Base-by-base conservation (phyloP, 305 asterid genomes). In the Stenogyne calaminthoides region DNA sequence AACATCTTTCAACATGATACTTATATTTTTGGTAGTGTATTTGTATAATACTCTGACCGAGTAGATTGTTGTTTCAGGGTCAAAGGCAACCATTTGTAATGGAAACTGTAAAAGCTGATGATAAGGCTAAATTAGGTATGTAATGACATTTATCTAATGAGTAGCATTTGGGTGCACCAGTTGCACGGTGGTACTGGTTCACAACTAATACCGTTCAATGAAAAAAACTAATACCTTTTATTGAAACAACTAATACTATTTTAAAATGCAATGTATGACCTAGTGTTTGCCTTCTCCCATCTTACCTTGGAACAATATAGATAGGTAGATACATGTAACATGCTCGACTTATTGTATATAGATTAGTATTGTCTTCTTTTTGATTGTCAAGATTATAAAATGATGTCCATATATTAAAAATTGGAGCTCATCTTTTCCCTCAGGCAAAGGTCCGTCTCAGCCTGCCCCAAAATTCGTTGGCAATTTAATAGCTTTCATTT, bases 21-120 rank as follows among this genome's bases (percentile, higher is more conserved):
- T 3, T 60, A 54, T 57, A 32, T 16, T 34, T 55, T 73, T 40
- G 49, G 40, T 69, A 44, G 52, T 58, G 36, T 69, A 61, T 34
- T 44, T 40, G 22, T 57, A 11, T 27, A 72, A 9, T 49, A 64
- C 4, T 42, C 57, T 75, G 64, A 72, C 47, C 39, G 10, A 20
- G 51, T 66, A 12, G 57, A 14, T 64, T 69, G 60, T 60, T 75
- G 36, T 75, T 78, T 46, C 84, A 91, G 99, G 99, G 99, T 59
- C 82, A 84, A 19, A 87, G 97, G 73, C 91, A 87, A 49, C 95
- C 98, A 36, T 91, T 94, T 80, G 98, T 94, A 60, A 78, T 84
- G 66, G 97, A 87, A 84, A 94, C 99, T 5, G 99, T 91, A 73
- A 94, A 91, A 86, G 99, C 99, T 47, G 99, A 94, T 77, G 98